Evolutionary conservation across 164 flowering plant species (phyloP), one percentile per base, ranked within the genome.

Genomic region (Annona cherimola): DNA sequence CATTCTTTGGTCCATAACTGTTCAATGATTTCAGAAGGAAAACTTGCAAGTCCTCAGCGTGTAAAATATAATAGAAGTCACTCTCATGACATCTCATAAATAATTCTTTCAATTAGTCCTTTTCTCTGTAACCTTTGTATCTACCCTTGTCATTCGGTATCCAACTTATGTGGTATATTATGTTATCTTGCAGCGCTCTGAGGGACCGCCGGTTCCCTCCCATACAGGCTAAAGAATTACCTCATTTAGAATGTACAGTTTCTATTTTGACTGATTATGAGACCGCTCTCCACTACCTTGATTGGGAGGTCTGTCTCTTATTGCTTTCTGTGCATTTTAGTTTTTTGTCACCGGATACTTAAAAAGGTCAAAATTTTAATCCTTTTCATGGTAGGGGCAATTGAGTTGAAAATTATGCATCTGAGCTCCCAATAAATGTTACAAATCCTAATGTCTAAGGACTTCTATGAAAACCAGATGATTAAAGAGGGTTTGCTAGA

Each of bases 161-260:
- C 41, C 44, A 45, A 68, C n/a, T 50, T 74, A 63, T 76, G 12
- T 19, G 44, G 68, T 66, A 43, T 67, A 19, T 68, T 61, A 42
- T 73, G 42, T 69, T 39, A 42, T 67, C 54, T 79, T 86, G 78
- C 91, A 93, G 99, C 73, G 99, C 99, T 73, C 76, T 93, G 73
- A 91, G 87, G 82, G 98, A 96, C 78, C 91, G 94, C 9, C 86
- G 99, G 68, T 96, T 96, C 71, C 91, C 96, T 69, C 99, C 98
- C 2, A 93, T 96, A 79, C 93, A 90, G 71, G 85, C 95, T 66
- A 93, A 88, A 84, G 99, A 96, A 78, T 82, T 96, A 77, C 98
- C 99, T 41, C 78, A 18, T 72, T 80, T 96, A 84, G 91, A 93
- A 81, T 96, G 99, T 83, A 93, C 97, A 75, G 97, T 93, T 71